A percentile compares a stretch with the other conserved stretches of the same genome.
These are phyloP conservation scores for Wickerhamomyces strasburgensis DNA, from an alignment of 805 yeast species.

Conservation along the genomic window DNA sequence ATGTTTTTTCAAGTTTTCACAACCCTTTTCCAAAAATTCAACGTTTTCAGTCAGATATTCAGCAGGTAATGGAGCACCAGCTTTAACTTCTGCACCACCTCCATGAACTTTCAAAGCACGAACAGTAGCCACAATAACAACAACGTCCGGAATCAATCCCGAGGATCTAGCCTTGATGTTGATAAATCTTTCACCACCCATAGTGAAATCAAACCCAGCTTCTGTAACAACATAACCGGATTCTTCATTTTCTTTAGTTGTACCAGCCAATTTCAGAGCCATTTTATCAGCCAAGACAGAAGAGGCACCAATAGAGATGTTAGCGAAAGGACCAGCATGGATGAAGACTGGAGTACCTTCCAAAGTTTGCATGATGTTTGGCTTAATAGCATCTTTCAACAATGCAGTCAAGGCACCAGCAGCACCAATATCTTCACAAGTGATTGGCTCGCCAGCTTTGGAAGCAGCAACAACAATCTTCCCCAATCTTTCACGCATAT, in stretches of 20 bases:
- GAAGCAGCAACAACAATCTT: constrained; percentile 84
- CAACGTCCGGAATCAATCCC: constrained; percentile 82
- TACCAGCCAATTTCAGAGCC: constrained; percentile 86
- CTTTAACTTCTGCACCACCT: constrained; percentile 95
- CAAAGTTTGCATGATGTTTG: constrained; percentile 93
- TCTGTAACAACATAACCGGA: constrained; percentile 93
- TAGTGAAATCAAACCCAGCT: constrained; percentile 97
- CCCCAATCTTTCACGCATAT: constrained; percentile 85
- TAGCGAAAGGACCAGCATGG: constrained; percentile 98
- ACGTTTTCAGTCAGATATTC: constrained; percentile 80
- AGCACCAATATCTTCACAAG: constrained; percentile 91
- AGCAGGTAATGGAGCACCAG: constrained; percentile 81
- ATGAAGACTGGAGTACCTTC: constrained; percentile 98
- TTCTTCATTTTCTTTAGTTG: constrained; percentile 38
- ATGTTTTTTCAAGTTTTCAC: constrained; percentile 86
- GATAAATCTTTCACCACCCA: constrained; percentile 98
- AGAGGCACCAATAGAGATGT: constrained; percentile 94
- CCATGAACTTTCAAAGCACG: constrained; percentile 97
- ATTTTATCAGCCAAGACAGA: constrained; percentile 90
- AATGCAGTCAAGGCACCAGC: constrained; percentile 96
- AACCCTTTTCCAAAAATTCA: constrained; percentile 71
- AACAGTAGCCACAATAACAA: constrained; percentile 92
- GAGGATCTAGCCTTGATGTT: constrained; percentile 93
- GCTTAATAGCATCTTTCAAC: constrained; percentile 93
- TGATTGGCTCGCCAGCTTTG: constrained; percentile 70